These are phyloP conservation scores for Tympanopsis confertula DNA, from an alignment of 2,329 filamentous ascomycete genomes.

Conservation along the genomic window DNA sequence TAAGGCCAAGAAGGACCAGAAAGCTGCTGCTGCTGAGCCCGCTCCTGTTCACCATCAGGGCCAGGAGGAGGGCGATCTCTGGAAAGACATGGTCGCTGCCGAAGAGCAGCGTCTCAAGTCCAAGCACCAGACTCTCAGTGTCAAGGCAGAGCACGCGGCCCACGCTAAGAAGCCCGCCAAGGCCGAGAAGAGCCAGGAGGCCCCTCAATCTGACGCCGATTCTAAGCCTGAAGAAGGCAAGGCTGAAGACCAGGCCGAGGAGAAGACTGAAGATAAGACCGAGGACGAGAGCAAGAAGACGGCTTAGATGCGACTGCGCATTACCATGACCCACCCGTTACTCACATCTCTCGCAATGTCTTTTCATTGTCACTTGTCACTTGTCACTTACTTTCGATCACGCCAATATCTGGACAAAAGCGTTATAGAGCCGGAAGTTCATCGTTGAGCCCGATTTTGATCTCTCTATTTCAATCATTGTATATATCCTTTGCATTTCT, in stretches of 20 bases:
- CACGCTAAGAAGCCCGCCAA: neutral
- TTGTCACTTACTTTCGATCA: no score
- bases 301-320: neutral
- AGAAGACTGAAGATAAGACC: neutral
- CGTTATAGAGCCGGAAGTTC: no score
- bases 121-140: neutral
- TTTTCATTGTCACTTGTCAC: no score
- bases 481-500: no score
- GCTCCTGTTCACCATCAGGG: neutral
- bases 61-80: neutral
- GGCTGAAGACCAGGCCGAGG: neutral
- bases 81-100: slow-evolving; percentile 1
- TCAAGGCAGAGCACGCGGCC: neutral
- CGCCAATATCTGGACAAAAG: no score
- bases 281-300: neutral
- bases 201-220: no score
- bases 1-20: neutral
- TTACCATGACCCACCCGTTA: neutral
- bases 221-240: neutral
- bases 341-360: no score
- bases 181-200: no score
- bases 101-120: neutral
- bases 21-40: neutral
- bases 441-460: no score
- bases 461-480: no score